phyloP scores from a whole-genome alignment of 78 protist species.

The Guillardia theta region DNA sequence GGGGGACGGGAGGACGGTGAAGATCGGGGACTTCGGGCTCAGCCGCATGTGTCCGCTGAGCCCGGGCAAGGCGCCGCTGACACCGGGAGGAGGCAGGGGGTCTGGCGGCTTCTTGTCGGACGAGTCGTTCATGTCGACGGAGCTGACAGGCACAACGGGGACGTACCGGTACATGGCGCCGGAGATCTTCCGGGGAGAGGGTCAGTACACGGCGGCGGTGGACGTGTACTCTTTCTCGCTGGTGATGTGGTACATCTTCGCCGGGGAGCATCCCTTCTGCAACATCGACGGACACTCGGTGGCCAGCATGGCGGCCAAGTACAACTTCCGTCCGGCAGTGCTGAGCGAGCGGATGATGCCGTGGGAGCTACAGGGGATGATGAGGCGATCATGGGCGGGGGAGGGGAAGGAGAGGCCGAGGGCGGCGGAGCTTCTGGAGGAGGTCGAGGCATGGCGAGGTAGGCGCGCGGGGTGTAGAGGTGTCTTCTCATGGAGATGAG shows the following conservation, averaged over 20 bases:
- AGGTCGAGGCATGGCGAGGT: too few species aligned
- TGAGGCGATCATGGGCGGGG: too few species aligned
- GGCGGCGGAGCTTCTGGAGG: too few species aligned
- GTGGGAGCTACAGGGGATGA: too few species aligned
- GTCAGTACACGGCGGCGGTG: background rate
- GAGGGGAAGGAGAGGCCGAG: too few species aligned
- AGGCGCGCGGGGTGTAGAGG: too few species aligned
- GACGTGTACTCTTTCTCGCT: background rate
- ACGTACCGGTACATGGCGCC: slow-evolving; percentile 1
- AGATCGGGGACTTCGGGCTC: background rate
- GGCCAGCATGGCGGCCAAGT: too few species aligned
- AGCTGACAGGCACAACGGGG: background rate
- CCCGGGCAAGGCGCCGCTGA: background rate
- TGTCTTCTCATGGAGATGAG: too few species aligned
- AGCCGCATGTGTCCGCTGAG: background rate
- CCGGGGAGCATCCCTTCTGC: background rate
- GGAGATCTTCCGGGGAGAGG: background rate
- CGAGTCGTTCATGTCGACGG: background rate
- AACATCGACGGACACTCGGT: background rate
- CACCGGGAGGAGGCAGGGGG: background rate
- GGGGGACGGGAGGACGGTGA: background rate
- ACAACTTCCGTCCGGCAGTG: too few species aligned
- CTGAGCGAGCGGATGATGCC: too few species aligned
- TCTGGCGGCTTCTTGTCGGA: background rate
- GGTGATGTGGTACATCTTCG: background rate